Percentiles rank a stretch among this genome's conserved stretches.
phyloP scores from a whole-genome alignment of 371 early-diverging fungal genomes.

The Mucor mucedo region DNA sequence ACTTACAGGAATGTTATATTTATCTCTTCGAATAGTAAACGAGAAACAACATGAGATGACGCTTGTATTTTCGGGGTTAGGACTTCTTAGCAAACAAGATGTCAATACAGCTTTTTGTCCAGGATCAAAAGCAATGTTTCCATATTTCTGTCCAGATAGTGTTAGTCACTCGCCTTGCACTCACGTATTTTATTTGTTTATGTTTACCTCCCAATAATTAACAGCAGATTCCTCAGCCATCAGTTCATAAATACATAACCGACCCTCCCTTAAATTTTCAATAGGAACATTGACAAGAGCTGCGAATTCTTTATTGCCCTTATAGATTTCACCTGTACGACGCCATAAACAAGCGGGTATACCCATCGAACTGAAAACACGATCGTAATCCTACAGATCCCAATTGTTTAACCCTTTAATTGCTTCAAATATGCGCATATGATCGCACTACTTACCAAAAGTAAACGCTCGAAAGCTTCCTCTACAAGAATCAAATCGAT shows the following conservation, averaged over 20 bases:
- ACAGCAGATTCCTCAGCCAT: constrained; percentile 90
- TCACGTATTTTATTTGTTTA: neutral
- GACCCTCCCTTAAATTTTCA: constrained; percentile 78
- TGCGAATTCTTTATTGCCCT: constrained; percentile 94
- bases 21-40: constrained; percentile 92
- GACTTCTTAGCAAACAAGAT: constrained; percentile 72
- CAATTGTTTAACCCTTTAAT: no score
- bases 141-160: constrained; percentile 75
- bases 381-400: constrained; percentile 29
- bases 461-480: constrained; percentile 90
- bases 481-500: constrained; percentile 91
- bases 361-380: constrained; percentile 92
- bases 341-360: constrained; percentile 95
- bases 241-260: constrained; percentile 85
- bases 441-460: constrained; percentile 52
- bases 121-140: constrained; percentile 93
- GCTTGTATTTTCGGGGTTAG: constrained; percentile 54
- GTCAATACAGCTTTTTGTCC: constrained; percentile 95
- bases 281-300: constrained; percentile 82
- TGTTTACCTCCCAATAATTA: constrained; percentile 77
- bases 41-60: constrained; percentile 87
- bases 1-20: constrained; percentile 78
- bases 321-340: constrained; percentile 95
- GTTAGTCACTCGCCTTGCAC: no score
- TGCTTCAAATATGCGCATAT: neutral